Conservation (phyloP, 108 stramenopile species). For the Pseudonitzschia pungens region DNA sequence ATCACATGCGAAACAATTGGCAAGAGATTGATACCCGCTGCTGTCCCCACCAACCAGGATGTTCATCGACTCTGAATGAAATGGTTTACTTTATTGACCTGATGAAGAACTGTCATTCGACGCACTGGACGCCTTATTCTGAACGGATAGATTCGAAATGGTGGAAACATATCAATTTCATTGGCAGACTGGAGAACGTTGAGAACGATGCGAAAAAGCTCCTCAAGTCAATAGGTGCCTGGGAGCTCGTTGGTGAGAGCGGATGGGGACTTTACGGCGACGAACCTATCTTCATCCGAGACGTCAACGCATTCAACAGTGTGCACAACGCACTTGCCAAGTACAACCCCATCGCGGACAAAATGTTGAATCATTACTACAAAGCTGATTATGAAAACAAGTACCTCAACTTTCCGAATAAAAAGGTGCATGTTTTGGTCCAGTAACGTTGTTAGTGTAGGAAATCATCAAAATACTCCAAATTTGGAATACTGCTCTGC, state of each 20-base stretch:
- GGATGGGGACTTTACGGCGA: constrained; percentile 48
- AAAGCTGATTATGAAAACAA: constrained; percentile 25
- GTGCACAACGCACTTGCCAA: not conserved
- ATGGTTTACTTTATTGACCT: constrained; percentile 20
- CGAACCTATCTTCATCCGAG: constrained; percentile 24
- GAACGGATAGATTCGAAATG: constrained; percentile 45
- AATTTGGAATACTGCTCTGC: too few species aligned
- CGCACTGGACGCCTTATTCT: constrained; percentile 46
- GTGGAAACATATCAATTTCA: constrained; percentile 46
- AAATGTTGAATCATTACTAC: constrained; percentile 23
- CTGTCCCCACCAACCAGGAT: constrained; percentile 24
- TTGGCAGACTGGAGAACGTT: constrained; percentile 40
- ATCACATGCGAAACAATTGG: constrained; percentile 17
- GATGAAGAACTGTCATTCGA: constrained; percentile 28
- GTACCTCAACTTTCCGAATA: constrained; percentile 21
- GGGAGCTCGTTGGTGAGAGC: constrained; percentile 41
- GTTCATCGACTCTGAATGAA: constrained; percentile 7
- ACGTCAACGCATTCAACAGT: not conserved
- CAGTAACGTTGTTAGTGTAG: not conserved
- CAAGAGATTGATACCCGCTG: constrained; percentile 17
- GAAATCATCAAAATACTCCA: not conserved
- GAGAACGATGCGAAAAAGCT: constrained; percentile 38
- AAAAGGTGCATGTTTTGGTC: constrained; percentile 5
- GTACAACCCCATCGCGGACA: constrained; percentile 17
- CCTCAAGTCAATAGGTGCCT: constrained; percentile 41